Evolutionary conservation across 176 grass and related monocot species (phyloP).

Genomic region (Oryza officinalis): DNA sequence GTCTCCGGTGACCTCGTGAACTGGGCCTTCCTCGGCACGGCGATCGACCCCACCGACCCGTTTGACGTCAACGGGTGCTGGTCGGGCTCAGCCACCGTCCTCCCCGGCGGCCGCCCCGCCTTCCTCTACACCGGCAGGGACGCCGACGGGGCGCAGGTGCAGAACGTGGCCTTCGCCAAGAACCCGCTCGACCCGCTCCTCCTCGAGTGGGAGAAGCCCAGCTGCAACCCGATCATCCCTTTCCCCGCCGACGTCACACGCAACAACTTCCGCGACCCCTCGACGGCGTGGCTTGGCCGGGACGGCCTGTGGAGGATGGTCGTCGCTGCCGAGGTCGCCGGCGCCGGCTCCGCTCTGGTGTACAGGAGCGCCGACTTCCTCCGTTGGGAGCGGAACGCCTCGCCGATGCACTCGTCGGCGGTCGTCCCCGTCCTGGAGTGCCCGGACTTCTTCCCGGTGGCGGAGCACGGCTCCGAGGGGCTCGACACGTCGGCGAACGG

Average conservation of each 20-base stretch:
- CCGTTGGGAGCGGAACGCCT: constrained; percentile 46
- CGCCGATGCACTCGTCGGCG: constrained; percentile 44
- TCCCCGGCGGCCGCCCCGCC: constrained; percentile 44
- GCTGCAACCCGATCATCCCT: constrained; percentile 69
- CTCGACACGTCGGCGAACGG: constrained; percentile 49
- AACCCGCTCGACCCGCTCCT: constrained; percentile 60
- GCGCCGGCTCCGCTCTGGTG: constrained; percentile 40
- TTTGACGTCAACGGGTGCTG: constrained; percentile 75
- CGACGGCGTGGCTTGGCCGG: constrained; percentile 65
- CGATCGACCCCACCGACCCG: constrained; percentile 43
- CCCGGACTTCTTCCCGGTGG: constrained; percentile 80
- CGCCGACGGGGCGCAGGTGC: constrained; percentile 36
- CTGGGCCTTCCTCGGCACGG: constrained; percentile 49
- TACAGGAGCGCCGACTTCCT: constrained; percentile 62
- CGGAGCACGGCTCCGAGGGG: constrained; percentile 9
- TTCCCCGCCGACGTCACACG: constrained; percentile 35
- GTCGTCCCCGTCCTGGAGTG: constrained; percentile 43
- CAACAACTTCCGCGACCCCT: constrained; percentile 60
- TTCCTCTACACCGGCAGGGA: constrained; percentile 78
- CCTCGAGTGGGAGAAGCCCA: constrained; percentile 62
- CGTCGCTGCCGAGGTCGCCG: constrained; percentile 43
- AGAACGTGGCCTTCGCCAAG: constrained; percentile 66
- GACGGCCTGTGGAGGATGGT: constrained; percentile 63
- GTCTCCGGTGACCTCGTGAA: constrained; percentile 75
- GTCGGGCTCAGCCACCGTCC: constrained; percentile 77